Evolutionary conservation across 768 basidiomycete genomes (phyloP).

Genomic region (Kwoniella sp.): DNA sequence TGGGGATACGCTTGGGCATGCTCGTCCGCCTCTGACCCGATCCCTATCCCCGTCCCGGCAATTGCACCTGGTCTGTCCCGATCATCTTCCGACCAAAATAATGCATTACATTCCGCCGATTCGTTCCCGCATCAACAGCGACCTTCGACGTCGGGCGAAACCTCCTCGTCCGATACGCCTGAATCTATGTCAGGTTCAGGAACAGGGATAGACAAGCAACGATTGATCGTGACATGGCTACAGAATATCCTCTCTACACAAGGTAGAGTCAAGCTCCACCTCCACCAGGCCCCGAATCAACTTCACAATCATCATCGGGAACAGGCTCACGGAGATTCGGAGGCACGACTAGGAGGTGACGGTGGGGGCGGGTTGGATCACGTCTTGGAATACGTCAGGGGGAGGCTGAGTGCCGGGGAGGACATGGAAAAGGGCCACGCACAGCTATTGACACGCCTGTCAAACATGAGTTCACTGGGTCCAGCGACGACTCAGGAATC

Average conservation of each 20-base stretch:
- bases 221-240: constrained; percentile 8
- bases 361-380: background rate
- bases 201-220: constrained; percentile 8
- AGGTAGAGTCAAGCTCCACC: constrained; percentile 4
- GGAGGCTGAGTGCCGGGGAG: constrained; percentile 3
- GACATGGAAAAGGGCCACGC: constrained; percentile 7
- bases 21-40: constrained; percentile 1
- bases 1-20: constrained; percentile 25
- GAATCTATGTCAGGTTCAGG: background rate
- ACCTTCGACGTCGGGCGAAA: background rate
- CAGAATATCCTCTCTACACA: constrained; percentile 12
- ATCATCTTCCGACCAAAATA: background rate
- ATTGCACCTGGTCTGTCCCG: background rate
- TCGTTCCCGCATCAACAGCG: background rate
- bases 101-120: background rate
- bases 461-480: background rate
- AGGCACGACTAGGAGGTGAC: background rate
- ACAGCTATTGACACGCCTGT: background rate
- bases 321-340: background rate
- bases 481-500: background rate
- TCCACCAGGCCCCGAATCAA: background rate
- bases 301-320: too few species aligned
- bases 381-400: constrained; percentile 7
- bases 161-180: background rate
- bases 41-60: background rate